Conservation (phyloP, 2,329 filamentous ascomycete genomes). For the Ascochyta koolunga region DNA sequence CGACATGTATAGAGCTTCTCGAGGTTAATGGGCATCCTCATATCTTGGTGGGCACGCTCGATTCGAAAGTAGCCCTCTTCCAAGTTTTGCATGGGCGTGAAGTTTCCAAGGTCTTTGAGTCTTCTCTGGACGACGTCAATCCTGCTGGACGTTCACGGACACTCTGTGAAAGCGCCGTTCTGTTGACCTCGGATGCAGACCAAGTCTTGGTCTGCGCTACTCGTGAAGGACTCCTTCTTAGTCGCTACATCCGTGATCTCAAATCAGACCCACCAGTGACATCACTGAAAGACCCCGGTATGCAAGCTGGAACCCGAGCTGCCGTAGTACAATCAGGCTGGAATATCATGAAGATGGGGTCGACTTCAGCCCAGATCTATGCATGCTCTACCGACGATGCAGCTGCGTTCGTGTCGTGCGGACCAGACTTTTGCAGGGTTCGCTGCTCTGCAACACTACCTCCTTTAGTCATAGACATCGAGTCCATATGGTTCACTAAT, state of each 20-base stretch:
- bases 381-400: constrained; percentile 30
- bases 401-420: constrained; percentile 48
- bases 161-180: constrained; percentile 40
- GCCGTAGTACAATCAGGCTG: constrained; percentile 5
- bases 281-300: not conserved
- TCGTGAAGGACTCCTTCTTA: constrained; percentile 43
- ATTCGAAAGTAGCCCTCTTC: constrained; percentile 32
- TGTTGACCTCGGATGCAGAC: constrained; percentile 20
- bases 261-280: not conserved
- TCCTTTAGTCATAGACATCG: constrained; percentile 30
- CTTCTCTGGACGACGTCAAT: constrained; percentile 11
- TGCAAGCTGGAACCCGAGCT: too few species aligned
- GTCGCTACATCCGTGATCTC: not conserved
- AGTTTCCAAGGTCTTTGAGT: constrained; percentile 19
- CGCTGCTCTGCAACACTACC: constrained; percentile 19
- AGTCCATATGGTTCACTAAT: constrained; percentile 49
- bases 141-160: constrained; percentile 12
- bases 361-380: constrained; percentile 35
- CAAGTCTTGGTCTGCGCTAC: constrained; percentile 44
- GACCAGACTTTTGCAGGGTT: constrained; percentile 46
- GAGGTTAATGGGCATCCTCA: constrained; percentile 22
- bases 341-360: constrained; percentile 31
- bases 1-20: constrained; percentile 44
- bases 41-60: constrained; percentile 39
- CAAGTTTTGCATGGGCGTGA: constrained; percentile 15